phyloP scores from a whole-genome alignment of 139 green algal genomes.

The Coccomyxa sp. region DNA sequence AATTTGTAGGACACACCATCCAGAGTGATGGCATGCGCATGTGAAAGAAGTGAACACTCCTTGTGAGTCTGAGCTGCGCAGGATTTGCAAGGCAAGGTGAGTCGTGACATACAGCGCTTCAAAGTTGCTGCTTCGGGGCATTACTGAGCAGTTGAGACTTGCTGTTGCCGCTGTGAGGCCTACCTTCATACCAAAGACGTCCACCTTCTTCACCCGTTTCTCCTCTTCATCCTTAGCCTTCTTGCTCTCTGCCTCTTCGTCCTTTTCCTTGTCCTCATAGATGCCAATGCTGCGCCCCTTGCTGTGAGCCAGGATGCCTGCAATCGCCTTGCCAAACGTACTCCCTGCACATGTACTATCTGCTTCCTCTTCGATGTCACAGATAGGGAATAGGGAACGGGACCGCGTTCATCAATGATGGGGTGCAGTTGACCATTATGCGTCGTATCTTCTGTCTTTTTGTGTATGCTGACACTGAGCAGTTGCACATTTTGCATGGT shows the following conservation, averaged over 20 bases:
- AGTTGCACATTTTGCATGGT: no score
- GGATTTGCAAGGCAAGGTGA: no score
- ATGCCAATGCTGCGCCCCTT: conserved; percentile 35
- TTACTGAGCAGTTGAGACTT: no score
- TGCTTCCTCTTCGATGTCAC: no score
- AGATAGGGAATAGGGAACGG: no score
- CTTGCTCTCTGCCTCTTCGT: conserved; percentile 7
- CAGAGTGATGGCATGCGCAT: no score
- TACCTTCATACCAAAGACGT: conserved; percentile 35
- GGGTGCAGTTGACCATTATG: neutral
- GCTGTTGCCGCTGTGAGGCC: no score
- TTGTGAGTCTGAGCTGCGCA: no score
- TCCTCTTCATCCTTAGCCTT: conserved; percentile 7
- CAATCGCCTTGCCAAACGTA: conserved; percentile 36
- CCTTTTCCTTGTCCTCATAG: conserved; percentile 24
- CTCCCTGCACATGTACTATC: conserved; percentile 27
- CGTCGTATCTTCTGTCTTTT: neutral
- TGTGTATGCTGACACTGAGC: neutral
- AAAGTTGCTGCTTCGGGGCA: no score
- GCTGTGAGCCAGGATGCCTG: conserved; percentile 28
- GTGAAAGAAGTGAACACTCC: no score
- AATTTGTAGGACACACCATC: no score
- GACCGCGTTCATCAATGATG: neutral
- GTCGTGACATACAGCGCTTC: no score
- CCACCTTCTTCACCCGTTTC: conserved; percentile 18